These are phyloP conservation scores for Mycena venus DNA, from an alignment of 768 basidiomycete species.

Conservation along the genomic window DNA sequence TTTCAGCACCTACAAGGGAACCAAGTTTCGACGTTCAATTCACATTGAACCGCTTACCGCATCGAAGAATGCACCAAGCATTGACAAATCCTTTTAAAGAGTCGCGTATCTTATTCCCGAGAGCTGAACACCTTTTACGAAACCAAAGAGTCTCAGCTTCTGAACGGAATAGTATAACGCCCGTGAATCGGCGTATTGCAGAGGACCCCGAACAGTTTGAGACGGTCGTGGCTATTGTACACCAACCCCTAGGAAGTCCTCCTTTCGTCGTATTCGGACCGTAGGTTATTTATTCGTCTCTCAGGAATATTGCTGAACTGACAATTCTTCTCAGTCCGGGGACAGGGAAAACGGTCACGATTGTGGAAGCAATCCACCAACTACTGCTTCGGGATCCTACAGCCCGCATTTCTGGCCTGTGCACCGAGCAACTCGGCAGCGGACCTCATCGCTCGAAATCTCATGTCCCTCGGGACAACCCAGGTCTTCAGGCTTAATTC, in stretches of 20 bases:
- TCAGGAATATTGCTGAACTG: neutral
- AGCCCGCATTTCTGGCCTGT: constrained; percentile 69
- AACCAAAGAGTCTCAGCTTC: constrained; percentile 32
- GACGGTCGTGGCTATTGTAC: constrained; percentile 63
- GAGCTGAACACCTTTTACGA: constrained; percentile 38
- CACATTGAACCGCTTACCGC: constrained; percentile 65
- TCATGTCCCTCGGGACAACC: constrained; percentile 49
- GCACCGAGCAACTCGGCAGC: constrained; percentile 80
- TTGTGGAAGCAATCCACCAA: constrained; percentile 74
- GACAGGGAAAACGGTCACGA: constrained; percentile 78
- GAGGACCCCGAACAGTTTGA: constrained; percentile 63
- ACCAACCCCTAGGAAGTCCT: constrained; percentile 58
- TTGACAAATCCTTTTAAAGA: constrained; percentile 54
- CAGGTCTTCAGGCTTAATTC: constrained; percentile 70
- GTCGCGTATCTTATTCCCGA: constrained; percentile 64
- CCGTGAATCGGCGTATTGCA: constrained; percentile 50
- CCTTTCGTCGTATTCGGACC: constrained; percentile 77
- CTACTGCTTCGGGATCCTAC: constrained; percentile 56
- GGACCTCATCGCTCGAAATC: constrained; percentile 65
- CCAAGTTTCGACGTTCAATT: constrained; percentile 68
- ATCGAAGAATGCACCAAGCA: constrained; percentile 69
- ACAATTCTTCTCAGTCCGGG: constrained; percentile 57
- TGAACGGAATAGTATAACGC: constrained; percentile 38
- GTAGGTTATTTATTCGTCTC: constrained; percentile 51
- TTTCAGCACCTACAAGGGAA: constrained; percentile 57